Percentiles rank a stretch among this genome's conserved stretches.
Conservation (phyloP, 352 stramenopile species). For the Hyaloperonospora brassicae region DNA sequence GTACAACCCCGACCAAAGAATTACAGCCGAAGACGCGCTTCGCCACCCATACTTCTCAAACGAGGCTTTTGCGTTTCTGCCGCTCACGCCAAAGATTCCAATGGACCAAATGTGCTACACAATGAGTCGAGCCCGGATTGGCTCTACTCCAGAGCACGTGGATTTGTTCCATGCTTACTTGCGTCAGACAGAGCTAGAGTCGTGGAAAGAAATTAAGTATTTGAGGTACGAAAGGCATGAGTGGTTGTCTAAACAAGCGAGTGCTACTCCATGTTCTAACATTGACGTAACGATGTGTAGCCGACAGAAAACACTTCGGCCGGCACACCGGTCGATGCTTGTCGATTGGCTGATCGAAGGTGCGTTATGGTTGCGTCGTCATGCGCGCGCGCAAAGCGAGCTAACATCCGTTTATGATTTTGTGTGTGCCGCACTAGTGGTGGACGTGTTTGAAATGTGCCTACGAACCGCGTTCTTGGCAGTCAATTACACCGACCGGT, state of each 20-base stretch:
- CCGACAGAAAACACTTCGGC: slow-evolving; percentile 73
- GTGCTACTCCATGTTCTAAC: slow-evolving; percentile 4
- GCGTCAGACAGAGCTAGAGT: slow-evolving; percentile 65
- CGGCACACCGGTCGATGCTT: slow-evolving; percentile 85
- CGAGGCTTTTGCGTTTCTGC: slow-evolving; percentile 31
- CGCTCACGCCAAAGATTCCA: slow-evolving; percentile 54
- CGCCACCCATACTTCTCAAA: slow-evolving; percentile 76
- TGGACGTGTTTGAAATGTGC: slow-evolving; percentile 91
- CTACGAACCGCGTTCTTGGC: slow-evolving; percentile 83
- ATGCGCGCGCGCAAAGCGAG: neutral
- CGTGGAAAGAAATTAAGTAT: slow-evolving; percentile 85
- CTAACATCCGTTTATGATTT: neutral
- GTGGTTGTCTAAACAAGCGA: neutral
- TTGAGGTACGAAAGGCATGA: slow-evolving; percentile 38
- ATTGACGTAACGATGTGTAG: slow-evolving; percentile 19
- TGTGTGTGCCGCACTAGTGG: slow-evolving; percentile 37
- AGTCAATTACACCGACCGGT: slow-evolving; percentile 88
- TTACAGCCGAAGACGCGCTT: slow-evolving; percentile 73
- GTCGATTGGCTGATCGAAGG: slow-evolving; percentile 90
- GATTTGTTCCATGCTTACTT: slow-evolving; percentile 74
- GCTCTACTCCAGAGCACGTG: slow-evolving; percentile 60
- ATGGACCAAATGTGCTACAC: slow-evolving; percentile 77
- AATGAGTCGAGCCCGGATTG: slow-evolving; percentile 37
- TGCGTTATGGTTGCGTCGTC: slow-evolving; percentile 16
- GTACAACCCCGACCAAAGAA: slow-evolving; percentile 78